Conservation (phyloP, 805 yeast species). For the Candida nitratophila region DNA sequence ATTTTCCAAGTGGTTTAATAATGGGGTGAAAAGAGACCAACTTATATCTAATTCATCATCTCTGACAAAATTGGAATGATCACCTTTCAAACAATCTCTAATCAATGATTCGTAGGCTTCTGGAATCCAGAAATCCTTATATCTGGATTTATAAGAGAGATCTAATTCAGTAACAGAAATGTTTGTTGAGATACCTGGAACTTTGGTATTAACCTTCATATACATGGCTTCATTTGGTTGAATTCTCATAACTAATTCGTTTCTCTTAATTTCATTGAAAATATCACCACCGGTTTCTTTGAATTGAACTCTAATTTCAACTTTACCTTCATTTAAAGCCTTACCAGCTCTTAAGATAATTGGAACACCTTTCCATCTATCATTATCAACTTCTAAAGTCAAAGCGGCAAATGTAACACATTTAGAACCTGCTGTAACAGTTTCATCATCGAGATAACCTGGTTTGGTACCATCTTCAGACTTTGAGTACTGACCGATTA, state of each 20-base stretch:
- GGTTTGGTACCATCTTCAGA: slow-evolving; percentile 89
- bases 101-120: slow-evolving; percentile 96
- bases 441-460: slow-evolving; percentile 84
- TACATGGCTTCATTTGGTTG: slow-evolving; percentile 95
- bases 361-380: slow-evolving; percentile 98
- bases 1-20: slow-evolving; percentile 73
- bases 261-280: slow-evolving; percentile 74
- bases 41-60: slow-evolving; percentile 94
- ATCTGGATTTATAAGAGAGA: slow-evolving; percentile 75
- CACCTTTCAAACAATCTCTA: slow-evolving; percentile 83
- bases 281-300: slow-evolving; percentile 80
- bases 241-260: slow-evolving; percentile 87
- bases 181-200: slow-evolving; percentile 82
- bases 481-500: slow-evolving; percentile 82
- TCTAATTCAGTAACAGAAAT: slow-evolving; percentile 87
- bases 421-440: slow-evolving; percentile 75
- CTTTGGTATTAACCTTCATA: slow-evolving; percentile 86
- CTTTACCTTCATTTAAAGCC: slow-evolving; percentile 92
- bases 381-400: slow-evolving; percentile 72
- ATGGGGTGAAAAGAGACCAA: slow-evolving; percentile 91
- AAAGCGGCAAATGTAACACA: slow-evolving; percentile 92
- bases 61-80: slow-evolving; percentile 95
- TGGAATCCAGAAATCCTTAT: slow-evolving; percentile 87
- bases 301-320: slow-evolving; percentile 90
- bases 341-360: slow-evolving; percentile 94